Percentiles rank a stretch among this genome's conserved stretches.
Evolutionary conservation across 768 basidiomycete genomes (phyloP).

Genomic region (Phanerochaete sordida): DNA sequence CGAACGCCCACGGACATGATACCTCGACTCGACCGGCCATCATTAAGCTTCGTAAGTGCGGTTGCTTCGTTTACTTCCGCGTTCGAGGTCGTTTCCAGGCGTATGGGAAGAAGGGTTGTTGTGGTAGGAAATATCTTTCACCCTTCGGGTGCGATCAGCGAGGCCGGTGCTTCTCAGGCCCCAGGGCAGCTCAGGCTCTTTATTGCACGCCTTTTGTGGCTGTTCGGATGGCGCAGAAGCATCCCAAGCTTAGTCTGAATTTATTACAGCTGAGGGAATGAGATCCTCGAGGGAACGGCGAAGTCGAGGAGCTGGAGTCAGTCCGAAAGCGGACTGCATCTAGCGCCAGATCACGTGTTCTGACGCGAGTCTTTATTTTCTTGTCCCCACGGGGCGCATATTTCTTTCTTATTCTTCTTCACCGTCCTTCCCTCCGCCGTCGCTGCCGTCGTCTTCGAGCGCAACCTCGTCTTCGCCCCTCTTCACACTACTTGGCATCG

Average conservation of each 20-base stretch:
- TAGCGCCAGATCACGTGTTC: constrained; percentile 2
- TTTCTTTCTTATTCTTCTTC: background rate
- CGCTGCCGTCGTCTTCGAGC: background rate
- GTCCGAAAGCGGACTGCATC: background rate
- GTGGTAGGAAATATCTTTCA: background rate
- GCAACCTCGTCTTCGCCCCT: background rate
- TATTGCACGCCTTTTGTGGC: background rate
- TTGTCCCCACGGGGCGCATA: constrained; percentile 4
- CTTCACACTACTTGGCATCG: background rate
- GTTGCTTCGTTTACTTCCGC: background rate
- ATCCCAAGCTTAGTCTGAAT: background rate
- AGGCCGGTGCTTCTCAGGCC: background rate
- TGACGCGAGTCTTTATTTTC: constrained; percentile 12
- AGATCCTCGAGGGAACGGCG: background rate
- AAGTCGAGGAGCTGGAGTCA: background rate
- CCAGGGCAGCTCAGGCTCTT: background rate
- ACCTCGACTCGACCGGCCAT: background rate
- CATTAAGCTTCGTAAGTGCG: background rate
- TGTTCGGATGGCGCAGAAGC: background rate
- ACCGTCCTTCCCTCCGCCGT: background rate
- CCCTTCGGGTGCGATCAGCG: background rate
- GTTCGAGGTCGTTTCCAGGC: background rate
- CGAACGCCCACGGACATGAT: background rate
- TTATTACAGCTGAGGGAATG: background rate
- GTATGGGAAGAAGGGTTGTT: background rate